Evolutionary conservation across 257 asterid species (phyloP), one percentile per base, ranked within the genome.

Genomic region (Ophiorrhiza pumila): DNA sequence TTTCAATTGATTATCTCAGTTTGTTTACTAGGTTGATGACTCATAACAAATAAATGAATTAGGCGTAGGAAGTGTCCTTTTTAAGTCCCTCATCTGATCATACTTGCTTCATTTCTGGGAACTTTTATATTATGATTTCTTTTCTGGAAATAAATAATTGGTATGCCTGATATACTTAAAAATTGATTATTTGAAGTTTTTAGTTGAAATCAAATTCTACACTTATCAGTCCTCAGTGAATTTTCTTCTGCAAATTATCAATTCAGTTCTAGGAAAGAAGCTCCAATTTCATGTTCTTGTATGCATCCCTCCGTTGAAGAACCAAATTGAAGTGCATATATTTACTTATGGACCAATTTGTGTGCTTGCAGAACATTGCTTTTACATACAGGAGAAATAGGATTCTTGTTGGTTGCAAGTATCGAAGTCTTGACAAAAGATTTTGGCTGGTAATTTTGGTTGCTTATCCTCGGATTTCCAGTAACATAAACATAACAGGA

Each of bases 361-460:
- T 39, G 47, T 10, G 25, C n/a, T 11, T 84, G 87, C 88, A 91
- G 97, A 83, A 78, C 69, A 88, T 91, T 62, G 97, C 97, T 74
- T 91, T 91, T 76, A 83, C 96, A 58, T 91, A 91, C 73, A 73
- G 73, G 68, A 83, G 57, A 71, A 82, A 88, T 20, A 92, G 94
- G 56, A 68, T 71, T 70, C 63, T 85, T 45, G 92, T 89, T 25
- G 92, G 93, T 73, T 91, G 96, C 85, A 91, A 89, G 85, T 91
- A 88, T 68, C 83, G 96, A 20, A 88, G 87, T 39, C 37, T 84
- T 7, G 85, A 79, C 72, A 91, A 88, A 82, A 88, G 29, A 81
- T 91, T 74, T 79, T 89, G 97, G 97, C 97, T 87, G 97, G 96
- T 90, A 82, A 55, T 31, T 37, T 62, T 68, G 11, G 43, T n/a